phyloP scores from a whole-genome alignment of 345 rosid species.

The Nephelium lappaceum region DNA sequence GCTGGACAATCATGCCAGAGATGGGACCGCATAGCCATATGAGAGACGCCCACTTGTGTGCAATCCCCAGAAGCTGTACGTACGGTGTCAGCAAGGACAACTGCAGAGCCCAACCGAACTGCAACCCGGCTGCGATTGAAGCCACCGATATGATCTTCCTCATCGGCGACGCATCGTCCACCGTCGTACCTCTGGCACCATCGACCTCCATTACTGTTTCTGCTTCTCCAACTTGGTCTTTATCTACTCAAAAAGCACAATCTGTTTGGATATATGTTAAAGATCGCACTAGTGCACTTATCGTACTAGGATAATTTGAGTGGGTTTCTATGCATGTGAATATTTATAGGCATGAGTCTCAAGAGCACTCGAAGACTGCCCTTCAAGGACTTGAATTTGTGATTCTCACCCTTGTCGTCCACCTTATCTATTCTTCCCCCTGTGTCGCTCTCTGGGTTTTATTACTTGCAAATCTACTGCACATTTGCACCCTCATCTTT shows the following conservation, averaged over 20 bases:
- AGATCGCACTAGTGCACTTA: too few species aligned
- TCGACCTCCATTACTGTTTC: background rate
- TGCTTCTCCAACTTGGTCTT: too few species aligned
- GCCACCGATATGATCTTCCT: conserved; percentile 64
- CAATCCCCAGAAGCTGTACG: conserved; percentile 80
- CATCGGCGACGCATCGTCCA: conserved; percentile 19
- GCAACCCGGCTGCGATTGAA: conserved; percentile 84
- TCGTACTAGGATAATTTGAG: too few species aligned
- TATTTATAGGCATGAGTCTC: too few species aligned
- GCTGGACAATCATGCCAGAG: conserved; percentile 90
- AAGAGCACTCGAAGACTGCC: too few species aligned
- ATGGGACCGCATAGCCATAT: conserved; percentile 96
- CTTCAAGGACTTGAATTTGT: too few species aligned
- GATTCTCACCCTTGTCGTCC: too few species aligned
- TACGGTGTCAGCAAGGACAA: conserved; percentile 89
- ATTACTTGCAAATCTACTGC: background rate
- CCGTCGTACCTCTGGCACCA: background rate
- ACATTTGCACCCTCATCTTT: background rate
- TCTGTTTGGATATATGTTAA: too few species aligned
- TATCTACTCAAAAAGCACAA: too few species aligned
- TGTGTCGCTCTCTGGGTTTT: background rate
- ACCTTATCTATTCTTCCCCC: background rate
- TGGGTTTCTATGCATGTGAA: too few species aligned
- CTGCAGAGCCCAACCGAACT: conserved; percentile 96
- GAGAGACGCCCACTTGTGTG: conserved; percentile 84